Evolutionary conservation across 495 filamentous ascomycete genomes (phyloP).

Genomic region (Penicillium coprophilum): DNA sequence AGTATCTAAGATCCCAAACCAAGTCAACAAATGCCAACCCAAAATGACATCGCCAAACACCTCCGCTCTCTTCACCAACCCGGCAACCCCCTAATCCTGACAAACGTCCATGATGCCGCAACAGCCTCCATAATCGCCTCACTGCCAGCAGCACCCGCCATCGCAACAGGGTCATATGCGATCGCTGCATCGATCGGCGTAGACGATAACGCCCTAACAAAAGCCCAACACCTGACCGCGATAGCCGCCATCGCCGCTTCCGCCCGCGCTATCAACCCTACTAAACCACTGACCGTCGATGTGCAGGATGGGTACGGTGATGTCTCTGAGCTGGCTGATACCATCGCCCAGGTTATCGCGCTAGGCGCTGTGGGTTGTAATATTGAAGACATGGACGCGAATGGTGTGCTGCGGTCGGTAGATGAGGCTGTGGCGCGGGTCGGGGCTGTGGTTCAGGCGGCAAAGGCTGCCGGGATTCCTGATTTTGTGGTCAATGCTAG

Average conservation of each 20-base stretch:
- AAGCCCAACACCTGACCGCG: slow-evolving; percentile 56
- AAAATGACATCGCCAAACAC: slow-evolving; percentile 2
- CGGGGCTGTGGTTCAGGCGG: slow-evolving; percentile 29
- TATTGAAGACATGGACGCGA: slow-evolving; percentile 48
- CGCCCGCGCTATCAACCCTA: slow-evolving; percentile 19
- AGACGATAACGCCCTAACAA: slow-evolving; percentile 43
- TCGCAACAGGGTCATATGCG: slow-evolving; percentile 55
- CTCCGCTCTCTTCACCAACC: slow-evolving; percentile 47
- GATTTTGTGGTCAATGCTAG: slow-evolving; percentile 54
- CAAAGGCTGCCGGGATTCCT: slow-evolving; percentile 39
- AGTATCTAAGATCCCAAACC: not conserved
- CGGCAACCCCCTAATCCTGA: slow-evolving; percentile 47
- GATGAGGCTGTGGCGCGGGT: slow-evolving; percentile 43
- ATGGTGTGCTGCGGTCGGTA: slow-evolving; percentile 29
- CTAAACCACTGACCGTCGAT: slow-evolving; percentile 49
- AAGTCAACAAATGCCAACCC: not conserved
- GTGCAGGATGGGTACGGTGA: slow-evolving; percentile 55
- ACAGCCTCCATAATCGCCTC: slow-evolving; percentile 44
- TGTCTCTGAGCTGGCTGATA: slow-evolving; percentile 34
- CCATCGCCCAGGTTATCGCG: slow-evolving; percentile 36
- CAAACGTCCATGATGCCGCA: slow-evolving; percentile 52
- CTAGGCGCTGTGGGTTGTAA: slow-evolving; percentile 53
- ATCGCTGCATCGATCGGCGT: slow-evolving; percentile 44
- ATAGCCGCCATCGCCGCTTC: slow-evolving; percentile 82
- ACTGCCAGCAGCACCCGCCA: slow-evolving; percentile 41